phyloP scores from a whole-genome alignment of 2,329 filamentous ascomycete species.

The Phoma sp. region DNA sequence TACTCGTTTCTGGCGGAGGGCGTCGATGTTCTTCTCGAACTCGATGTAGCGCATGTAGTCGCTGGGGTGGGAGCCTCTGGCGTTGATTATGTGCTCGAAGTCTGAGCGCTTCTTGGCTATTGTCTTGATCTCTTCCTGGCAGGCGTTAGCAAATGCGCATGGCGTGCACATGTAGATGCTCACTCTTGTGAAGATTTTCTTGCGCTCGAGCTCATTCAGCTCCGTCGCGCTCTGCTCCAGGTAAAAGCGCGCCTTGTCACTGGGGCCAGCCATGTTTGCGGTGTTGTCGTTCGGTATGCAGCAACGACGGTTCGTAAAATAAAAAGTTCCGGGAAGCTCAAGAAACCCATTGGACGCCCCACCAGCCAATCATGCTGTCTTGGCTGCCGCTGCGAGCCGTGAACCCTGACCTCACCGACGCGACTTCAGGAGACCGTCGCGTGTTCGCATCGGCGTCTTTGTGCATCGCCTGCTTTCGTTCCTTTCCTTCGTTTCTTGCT shows the following conservation, averaged over 20 bases:
- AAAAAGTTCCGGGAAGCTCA: slow-evolving; percentile 29
- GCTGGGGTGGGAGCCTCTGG: slow-evolving; percentile 71
- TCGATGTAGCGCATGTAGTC: slow-evolving; percentile 87
- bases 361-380: slow-evolving; percentile 26
- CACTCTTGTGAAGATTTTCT: slow-evolving; percentile 86
- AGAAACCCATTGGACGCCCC: slow-evolving; percentile 17
- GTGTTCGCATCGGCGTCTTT: slow-evolving; percentile 1
- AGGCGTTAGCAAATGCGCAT: slow-evolving; percentile 9
- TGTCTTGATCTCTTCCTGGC: slow-evolving; percentile 82
- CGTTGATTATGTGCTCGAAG: slow-evolving; percentile 89
- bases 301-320: slow-evolving; percentile 26
- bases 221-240: slow-evolving; percentile 92
- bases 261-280: slow-evolving; percentile 74
- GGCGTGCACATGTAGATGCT: slow-evolving; percentile 11
- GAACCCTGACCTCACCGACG: slow-evolving; percentile 22
- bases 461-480: slow-evolving; percentile 36
- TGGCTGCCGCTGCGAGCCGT: slow-evolving; percentile 23
- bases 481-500: slow-evolving; percentile 23
- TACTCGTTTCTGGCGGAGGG: slow-evolving; percentile 80
- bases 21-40: slow-evolving; percentile 71
- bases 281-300: slow-evolving; percentile 9
- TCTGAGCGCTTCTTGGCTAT: slow-evolving; percentile 91
- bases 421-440: slow-evolving; percentile 38
- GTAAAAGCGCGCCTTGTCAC: slow-evolving; percentile 94
- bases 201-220: slow-evolving; percentile 88